Percentiles rank a stretch among this genome's conserved stretches.
phyloP scores from a whole-genome alignment of 179 eudicot genomes.

The Patellifolia procumbens region DNA sequence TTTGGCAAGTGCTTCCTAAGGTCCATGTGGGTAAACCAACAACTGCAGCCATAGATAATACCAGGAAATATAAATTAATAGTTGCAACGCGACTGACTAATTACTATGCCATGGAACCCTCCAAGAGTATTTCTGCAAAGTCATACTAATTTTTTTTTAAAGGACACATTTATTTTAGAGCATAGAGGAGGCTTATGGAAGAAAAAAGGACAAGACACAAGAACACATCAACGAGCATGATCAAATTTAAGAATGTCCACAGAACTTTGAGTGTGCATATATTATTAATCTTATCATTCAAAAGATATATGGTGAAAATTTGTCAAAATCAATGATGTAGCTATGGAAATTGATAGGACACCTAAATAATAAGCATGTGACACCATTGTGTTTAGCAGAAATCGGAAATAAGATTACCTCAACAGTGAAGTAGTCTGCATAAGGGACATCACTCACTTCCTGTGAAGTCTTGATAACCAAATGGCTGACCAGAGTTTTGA shows the following conservation, averaged over 20 bases:
- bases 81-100: too few relatives aligned
- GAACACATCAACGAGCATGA: neutral
- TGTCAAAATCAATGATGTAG: neutral
- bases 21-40: neutral
- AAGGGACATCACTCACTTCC: slow-evolving; percentile 89
- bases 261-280: neutral
- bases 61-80: too few relatives aligned
- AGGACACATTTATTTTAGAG: neutral
- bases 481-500: slow-evolving; percentile 57
- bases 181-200: neutral
- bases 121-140: neutral
- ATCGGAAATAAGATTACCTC: slow-evolving; percentile 53
- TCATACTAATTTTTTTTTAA: neutral
- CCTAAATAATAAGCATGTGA: neutral
- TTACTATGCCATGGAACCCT: neutral
- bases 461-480: slow-evolving; percentile 82
- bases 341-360: neutral
- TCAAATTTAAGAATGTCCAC: neutral
- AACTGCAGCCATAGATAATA: neutral
- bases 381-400: neutral
- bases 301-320: neutral
- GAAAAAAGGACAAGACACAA: neutral
- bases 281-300: neutral
- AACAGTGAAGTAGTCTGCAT: slow-evolving; percentile 89
- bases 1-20: neutral